A percentile compares a stretch with the other conserved stretches of the same genome.
phyloP scores from a whole-genome alignment of 2,329 filamentous ascomycete species.

The Colletotrichum cereale region DNA sequence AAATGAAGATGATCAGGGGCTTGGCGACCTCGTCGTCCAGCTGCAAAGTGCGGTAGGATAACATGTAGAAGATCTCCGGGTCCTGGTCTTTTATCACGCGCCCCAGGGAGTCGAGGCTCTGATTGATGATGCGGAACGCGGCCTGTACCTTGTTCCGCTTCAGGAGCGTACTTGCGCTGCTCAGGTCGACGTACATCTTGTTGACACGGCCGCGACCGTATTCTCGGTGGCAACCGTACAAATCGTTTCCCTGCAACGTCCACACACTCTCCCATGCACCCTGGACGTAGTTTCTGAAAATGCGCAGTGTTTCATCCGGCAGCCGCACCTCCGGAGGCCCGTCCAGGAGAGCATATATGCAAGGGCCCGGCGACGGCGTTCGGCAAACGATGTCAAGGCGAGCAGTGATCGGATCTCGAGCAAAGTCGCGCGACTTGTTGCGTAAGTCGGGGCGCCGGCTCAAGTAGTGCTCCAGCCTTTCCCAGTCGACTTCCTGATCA shows the following conservation, averaged over 20 bases:
- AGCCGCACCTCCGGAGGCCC: neutral
- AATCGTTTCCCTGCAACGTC: neutral
- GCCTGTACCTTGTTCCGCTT: neutral
- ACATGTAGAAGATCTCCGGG: neutral
- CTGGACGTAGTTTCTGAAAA: neutral
- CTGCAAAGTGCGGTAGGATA: neutral
- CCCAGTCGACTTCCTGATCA: constrained; percentile 11
- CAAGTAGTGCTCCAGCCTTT: neutral
- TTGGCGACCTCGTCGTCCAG: neutral
- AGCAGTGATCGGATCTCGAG: neutral
- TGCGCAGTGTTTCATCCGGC: neutral
- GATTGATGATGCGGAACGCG: neutral
- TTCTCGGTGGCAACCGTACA: neutral
- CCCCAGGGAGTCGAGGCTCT: neutral
- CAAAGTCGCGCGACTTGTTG: neutral
- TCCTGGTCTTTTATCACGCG: neutral
- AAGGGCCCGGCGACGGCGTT: constrained; percentile 9
- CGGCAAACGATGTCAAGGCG: neutral
- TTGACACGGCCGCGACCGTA: neutral
- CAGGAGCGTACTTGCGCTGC: neutral
- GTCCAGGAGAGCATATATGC: neutral
- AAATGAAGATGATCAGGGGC: neutral
- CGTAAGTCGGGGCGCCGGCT: constrained; percentile 14
- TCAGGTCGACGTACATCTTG: neutral
- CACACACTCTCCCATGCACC: neutral